These are phyloP conservation scores for Cucurbita ficifolia DNA, from an alignment of 306 rosid genomes.

Conservation along the genomic window DNA sequence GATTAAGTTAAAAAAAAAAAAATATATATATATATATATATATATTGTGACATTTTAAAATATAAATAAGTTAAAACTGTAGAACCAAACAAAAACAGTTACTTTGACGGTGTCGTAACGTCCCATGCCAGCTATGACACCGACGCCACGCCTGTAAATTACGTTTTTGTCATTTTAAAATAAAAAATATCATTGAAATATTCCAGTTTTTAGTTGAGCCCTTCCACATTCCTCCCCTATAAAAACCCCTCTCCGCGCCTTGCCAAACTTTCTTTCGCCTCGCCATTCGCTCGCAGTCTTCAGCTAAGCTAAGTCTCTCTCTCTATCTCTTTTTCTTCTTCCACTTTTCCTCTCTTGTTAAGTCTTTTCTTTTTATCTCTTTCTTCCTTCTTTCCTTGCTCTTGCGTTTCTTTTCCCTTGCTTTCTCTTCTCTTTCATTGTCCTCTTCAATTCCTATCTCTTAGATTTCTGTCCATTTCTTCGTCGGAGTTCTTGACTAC, in stretches of 20 bases:
- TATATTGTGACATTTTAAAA: no score
- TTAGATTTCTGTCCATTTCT: background rate
- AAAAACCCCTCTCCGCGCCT: background rate
- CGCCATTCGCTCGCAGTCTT: background rate
- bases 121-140: slow-evolving; percentile 6
- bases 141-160: background rate
- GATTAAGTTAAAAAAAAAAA: no score
- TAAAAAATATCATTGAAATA: background rate
- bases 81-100: background rate
- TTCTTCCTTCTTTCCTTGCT: background rate
- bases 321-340: background rate
- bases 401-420: background rate
- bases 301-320: slow-evolving; percentile 1
- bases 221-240: background rate
- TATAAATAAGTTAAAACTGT: no score
- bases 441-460: background rate
- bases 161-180: background rate
- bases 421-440: background rate
- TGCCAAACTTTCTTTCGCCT: background rate
- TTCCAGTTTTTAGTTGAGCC: background rate
- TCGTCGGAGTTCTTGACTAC: background rate
- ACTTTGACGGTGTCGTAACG: background rate
- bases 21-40: no score
- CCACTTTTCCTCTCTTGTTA: background rate
- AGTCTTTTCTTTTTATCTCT: background rate